Percentiles rank a stretch among this genome's conserved stretches.
These are phyloP conservation scores for Phyllostachys edulis DNA, from an alignment of 176 grass and related monocot species.

Conservation along the genomic window DNA sequence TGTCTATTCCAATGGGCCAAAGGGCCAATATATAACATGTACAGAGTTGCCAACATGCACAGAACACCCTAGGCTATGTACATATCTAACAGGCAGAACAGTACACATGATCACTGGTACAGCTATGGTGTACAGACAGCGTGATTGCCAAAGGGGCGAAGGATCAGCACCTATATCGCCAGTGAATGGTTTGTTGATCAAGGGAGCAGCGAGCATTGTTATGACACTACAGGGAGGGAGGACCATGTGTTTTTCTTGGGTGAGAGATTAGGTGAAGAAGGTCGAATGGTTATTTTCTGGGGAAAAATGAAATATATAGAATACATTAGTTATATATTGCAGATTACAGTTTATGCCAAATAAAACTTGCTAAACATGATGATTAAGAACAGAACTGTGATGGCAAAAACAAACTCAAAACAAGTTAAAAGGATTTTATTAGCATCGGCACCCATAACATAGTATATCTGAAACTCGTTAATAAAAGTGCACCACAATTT, in stretches of 20 bases:
- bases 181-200: background rate
- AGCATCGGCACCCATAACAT: background rate
- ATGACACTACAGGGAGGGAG: too few species aligned
- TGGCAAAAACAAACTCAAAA: background rate
- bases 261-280: too few species aligned
- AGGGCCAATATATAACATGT: too few species aligned
- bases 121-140: background rate
- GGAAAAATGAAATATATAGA: background rate
- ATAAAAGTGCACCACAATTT: background rate
- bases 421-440: background rate
- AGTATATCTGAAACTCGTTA: background rate
- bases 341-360: constrained; percentile 5
- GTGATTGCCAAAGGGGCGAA: background rate
- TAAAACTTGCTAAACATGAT: constrained; percentile 6
- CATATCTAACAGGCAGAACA: too few species aligned
- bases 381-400: background rate
- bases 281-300: background rate
- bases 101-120: background rate
- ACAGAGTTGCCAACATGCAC: too few species aligned
- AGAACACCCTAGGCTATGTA: too few species aligned
- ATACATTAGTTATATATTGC: background rate
- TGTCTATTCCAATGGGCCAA: too few species aligned
- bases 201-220: background rate
- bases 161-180: background rate
- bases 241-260: too few species aligned